Percentiles rank a stretch among this genome's conserved stretches.
Conservation (phyloP, 192 early-diverging fungal species). For the Coemansia guatemalensis region DNA sequence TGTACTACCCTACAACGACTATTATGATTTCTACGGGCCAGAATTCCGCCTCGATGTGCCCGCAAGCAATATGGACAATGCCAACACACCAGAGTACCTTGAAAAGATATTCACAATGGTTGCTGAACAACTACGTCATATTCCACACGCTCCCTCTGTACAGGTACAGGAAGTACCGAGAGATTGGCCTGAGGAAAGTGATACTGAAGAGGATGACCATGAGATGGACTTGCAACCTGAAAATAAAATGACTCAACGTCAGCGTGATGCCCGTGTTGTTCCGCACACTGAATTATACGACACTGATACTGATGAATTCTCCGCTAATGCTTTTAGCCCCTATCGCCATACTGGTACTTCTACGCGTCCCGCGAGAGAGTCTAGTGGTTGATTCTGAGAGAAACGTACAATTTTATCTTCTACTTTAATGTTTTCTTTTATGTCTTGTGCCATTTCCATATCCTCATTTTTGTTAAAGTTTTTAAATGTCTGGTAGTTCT, state of each 20-base stretch:
- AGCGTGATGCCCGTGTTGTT: conserved; percentile 45
- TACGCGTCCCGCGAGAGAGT: conserved; percentile 18
- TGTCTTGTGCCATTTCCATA: not conserved
- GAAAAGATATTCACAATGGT: conserved; percentile 60
- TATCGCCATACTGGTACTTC: conserved; percentile 48
- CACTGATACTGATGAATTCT: conserved; percentile 38
- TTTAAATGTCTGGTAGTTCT: no score
- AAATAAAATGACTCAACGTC: conserved; percentile 25
- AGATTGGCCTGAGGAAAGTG: conserved; percentile 50
- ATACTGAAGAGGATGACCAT: conserved; percentile 37
- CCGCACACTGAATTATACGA: conserved; percentile 49
- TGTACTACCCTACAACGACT: conserved; percentile 83
- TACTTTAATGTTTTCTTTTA: not conserved
- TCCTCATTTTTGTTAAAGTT: no score
- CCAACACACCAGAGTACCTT: conserved; percentile 82
- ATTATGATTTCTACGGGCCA: conserved; percentile 90
- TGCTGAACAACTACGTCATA: conserved; percentile 59
- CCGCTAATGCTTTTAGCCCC: conserved; percentile 2
- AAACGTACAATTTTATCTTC: not conserved
- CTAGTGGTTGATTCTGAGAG: no score
- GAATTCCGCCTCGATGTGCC: conserved; percentile 87
- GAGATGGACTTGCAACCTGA: conserved; percentile 38
- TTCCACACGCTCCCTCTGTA: conserved; percentile 64
- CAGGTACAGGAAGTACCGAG: conserved; percentile 46
- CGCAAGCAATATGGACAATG: conserved; percentile 86